A percentile compares a stretch with the other conserved stretches of the same genome.
These are phyloP conservation scores for Alternaria hordeiaustralica DNA, from an alignment of 2,329 filamentous ascomycete species.

Conservation along the genomic window DNA sequence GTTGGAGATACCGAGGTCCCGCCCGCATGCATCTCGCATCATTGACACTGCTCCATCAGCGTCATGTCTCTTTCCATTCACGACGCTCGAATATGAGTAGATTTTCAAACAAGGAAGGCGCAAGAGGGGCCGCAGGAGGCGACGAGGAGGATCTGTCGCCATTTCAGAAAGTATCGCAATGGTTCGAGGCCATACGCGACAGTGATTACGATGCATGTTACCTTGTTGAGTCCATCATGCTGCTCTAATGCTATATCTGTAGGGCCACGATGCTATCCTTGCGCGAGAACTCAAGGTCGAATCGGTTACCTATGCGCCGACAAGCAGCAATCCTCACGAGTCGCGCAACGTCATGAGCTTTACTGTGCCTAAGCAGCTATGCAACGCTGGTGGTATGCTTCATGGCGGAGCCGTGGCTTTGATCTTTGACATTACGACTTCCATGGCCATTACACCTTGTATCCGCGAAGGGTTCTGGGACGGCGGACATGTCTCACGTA, in stretches of 20 bases:
- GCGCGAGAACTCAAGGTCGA: slow-evolving; percentile 43
- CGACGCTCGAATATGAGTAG: slow-evolving; percentile 4
- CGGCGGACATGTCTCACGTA: slow-evolving; percentile 50
- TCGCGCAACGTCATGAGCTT: slow-evolving; percentile 54
- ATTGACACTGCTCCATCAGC: not conserved
- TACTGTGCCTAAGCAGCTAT: slow-evolving; percentile 52
- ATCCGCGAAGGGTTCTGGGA: slow-evolving; percentile 51
- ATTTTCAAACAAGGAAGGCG: slow-evolving; percentile 1
- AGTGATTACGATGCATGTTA: slow-evolving; percentile 35
- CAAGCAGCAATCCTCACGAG: slow-evolving; percentile 34
- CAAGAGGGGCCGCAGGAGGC: not conserved
- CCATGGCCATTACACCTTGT: slow-evolving; percentile 44
- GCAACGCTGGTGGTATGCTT: slow-evolving; percentile 54
- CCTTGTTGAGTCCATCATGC: not conserved
- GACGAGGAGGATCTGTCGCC: slow-evolving; percentile 18
- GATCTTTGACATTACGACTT: slow-evolving; percentile 63
- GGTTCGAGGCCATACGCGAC: slow-evolving; percentile 27
- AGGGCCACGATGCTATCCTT: slow-evolving; percentile 44
- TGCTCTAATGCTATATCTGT: slow-evolving; percentile 4
- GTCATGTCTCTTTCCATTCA: not conserved
- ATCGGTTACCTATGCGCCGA: slow-evolving; percentile 39
- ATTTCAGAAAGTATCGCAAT: slow-evolving; percentile 27
- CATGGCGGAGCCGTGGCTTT: slow-evolving; percentile 62
- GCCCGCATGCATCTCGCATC: slow-evolving; percentile 4
- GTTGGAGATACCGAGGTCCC: slow-evolving; percentile 16